Evolutionary conservation across 1,284 basidiomycete species (phyloP), one percentile per base, ranked within the genome.

Genomic region (Sporisorium sorghi): DNA sequence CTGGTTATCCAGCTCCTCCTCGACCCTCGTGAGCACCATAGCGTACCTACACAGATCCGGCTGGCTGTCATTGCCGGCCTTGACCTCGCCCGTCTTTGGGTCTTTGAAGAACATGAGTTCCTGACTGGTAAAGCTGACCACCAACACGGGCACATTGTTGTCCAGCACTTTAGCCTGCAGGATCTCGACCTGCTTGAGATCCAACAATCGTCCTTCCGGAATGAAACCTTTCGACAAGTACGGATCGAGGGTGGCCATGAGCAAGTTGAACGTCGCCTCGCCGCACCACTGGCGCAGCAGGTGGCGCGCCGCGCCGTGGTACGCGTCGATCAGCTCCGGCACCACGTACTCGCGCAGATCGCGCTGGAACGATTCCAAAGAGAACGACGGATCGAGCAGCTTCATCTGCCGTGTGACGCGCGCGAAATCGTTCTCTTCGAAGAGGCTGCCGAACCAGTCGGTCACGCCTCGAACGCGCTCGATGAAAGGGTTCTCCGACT

Each of bases 351-450:
- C 97, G 73, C 96, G 87, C 71, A 99, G 85, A 83, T 99, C 97
- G 61, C 91, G 88, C 81, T 94, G 91, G 84, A 97, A 99, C 21
- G 86, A 85, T 83, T 97, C 95, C 79, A 92, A 89, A 56, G 89
- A 91, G 86, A 97, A 99, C 15, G 86, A 85, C 5, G 96, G 93
- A 84, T 99, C 97, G 79, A 97, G 87, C 37, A 88, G 84, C 85
- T 91, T 93, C 89, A 98, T 92, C 80, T 91, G 87, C 57, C 93
- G 89, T 80, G 92, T 90, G 24, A 99, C 97, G 83, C 92, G 92
- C 14, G 94, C 96, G 43, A 92, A 96, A 87, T 99, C 97, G 81
- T 94, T 99, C 86, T 99, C 97, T 73, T 97, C 96, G 79, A 97
- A 96, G 88, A 92, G 92, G 3, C 90, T 89, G 2, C 92, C 93